Conservation (phyloP, 257 asterid species). For the Lantana camara region DNA sequence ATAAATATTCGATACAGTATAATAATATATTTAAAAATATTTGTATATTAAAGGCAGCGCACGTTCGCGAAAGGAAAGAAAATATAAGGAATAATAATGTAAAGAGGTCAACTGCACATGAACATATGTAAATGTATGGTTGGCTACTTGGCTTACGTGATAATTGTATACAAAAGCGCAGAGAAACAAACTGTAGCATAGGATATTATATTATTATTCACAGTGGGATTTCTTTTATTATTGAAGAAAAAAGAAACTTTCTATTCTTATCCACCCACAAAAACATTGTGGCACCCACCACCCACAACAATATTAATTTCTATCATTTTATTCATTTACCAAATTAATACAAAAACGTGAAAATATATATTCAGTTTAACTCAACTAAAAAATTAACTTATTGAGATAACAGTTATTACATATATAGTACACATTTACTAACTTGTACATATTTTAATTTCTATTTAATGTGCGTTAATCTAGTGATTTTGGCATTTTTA, state of each 20-base stretch:
- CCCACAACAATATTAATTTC: not conserved
- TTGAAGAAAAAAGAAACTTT: not conserved
- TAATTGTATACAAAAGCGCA: slow-evolving; percentile 22
- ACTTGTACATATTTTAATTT: too few species aligned
- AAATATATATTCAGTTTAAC: not conserved
- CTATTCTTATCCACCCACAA: slow-evolving; percentile 21
- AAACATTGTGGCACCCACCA: not conserved
- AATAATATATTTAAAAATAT: too few species aligned
- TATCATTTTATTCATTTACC: not conserved
- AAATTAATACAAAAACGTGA: not conserved
- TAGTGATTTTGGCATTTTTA: not conserved
- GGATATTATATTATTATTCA: slow-evolving; percentile 13
- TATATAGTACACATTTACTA: too few species aligned
- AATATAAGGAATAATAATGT: too few species aligned
- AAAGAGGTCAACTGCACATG: slow-evolving; percentile 19
- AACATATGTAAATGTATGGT: not conserved
- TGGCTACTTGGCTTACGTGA: slow-evolving; percentile 21
- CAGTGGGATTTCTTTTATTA: not conserved
- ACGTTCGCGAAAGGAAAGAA: too few species aligned
- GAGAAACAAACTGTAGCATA: slow-evolving; percentile 3
- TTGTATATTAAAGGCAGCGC: too few species aligned
- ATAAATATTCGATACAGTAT: too few species aligned
- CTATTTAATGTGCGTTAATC: too few species aligned
- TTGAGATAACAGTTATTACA: too few species aligned
- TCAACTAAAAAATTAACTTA: too few species aligned